A percentile compares a stretch with the other conserved stretches of the same genome.
These are phyloP conservation scores for Starmerella bombicola DNA, from an alignment of 805 yeast species.

Conservation along the genomic window DNA sequence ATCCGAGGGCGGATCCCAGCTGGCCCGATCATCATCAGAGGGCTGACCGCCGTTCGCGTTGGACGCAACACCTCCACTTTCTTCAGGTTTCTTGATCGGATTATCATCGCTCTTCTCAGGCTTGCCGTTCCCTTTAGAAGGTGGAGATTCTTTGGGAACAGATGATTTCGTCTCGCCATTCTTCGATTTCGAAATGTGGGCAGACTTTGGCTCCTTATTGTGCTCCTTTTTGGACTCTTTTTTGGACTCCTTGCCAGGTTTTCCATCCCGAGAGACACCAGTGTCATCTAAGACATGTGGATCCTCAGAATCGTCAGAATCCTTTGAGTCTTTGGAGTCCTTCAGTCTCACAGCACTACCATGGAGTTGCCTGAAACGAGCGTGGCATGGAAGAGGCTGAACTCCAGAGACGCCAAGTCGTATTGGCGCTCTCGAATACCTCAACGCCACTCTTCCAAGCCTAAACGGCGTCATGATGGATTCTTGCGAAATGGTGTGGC, in stretches of 20 bases:
- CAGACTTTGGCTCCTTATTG: not conserved
- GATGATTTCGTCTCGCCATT: not conserved
- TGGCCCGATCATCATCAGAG: not conserved
- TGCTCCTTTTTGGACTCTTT: not conserved
- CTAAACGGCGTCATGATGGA: constrained; percentile 8
- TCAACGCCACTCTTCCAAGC: constrained; percentile 10
- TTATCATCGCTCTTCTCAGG: too few species aligned
- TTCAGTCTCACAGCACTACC: not conserved
- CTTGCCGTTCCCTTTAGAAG: too few species aligned
- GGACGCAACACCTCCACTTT: too few species aligned
- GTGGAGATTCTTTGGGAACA: not conserved
- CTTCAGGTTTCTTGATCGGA: too few species aligned
- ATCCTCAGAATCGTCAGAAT: constrained; percentile 3
- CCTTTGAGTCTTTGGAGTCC: constrained; percentile 6
- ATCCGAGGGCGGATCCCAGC: constrained; percentile 3
- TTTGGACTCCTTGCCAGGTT: not conserved
- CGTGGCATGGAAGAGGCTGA: not conserved
- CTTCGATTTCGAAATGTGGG: not conserved
- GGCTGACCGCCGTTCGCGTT: not conserved
- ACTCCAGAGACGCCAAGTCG: not conserved
- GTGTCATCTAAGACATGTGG: not conserved
- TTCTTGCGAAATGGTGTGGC: too few species aligned
- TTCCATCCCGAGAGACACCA: not conserved
- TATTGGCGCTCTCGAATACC: not conserved
- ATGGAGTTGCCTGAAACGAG: constrained; percentile 3